Evolutionary conservation across 306 rosid genomes (phyloP), one percentile per base, ranked within the genome.

Genomic region (Prunus padus): DNA sequence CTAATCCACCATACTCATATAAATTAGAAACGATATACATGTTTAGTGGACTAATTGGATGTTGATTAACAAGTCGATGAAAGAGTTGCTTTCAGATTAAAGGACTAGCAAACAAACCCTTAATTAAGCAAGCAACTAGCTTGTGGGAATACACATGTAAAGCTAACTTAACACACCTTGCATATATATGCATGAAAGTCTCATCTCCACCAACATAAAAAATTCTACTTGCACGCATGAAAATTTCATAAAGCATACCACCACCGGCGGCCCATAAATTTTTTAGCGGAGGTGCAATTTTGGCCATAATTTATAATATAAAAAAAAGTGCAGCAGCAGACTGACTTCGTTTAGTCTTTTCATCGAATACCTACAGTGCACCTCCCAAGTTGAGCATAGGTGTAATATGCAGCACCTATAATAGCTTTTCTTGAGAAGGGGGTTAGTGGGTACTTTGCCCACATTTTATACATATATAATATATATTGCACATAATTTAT

Each of bases 21-120:
- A 57, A 22, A 22, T 57, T 23, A 3, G 31, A 57, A 11, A 22
- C 6, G 31, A 23, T 57, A 57, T 55, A 57, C 8, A 65, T 42
- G 31, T 65, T 65, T 4, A 12, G 44, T 42, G 52, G 51, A 19
- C 19, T 42, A 40, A 42, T 19, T 65, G 5, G 30, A 11, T 11
- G 44, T 20, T 42, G 11, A 65, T 65, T 22, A 20, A 64, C 31
- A 11, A 31, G 33, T 14, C 25, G 13, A 15, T 26, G 13, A 8
- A 28, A 28, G 67, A 62, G 40, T 30, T 62, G 44, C 67, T 62
- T 62, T 62, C 67, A 28, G 44, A 30, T 65, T 65, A 65, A 65
- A 42, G 70, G 70, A 66, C 50, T 40, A 66, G 20, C 67, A 62
- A 62, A 61, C 66, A 61, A 61, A 61, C 66, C 42, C 61, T 7